phyloP scores from a whole-genome alignment of 768 basidiomycete genomes.

The Pholiota molesta region DNA sequence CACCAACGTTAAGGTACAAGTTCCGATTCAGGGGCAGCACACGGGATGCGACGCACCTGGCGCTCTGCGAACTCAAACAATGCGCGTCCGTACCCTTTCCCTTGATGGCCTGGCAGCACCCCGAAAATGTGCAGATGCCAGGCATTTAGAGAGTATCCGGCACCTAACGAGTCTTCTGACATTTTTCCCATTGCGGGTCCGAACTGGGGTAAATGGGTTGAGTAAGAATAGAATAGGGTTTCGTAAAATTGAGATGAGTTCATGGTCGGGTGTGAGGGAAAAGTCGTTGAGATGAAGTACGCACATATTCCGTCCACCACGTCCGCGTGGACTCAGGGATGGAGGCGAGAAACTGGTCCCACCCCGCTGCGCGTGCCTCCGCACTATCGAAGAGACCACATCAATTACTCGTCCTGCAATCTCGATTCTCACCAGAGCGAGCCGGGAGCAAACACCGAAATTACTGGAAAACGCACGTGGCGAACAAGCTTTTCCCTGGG shows the following conservation, averaged over 20 bases:
- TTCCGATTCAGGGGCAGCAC: not conserved
- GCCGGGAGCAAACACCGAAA: not conserved
- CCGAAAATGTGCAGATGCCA: constrained; percentile 35
- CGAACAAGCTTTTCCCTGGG: constrained; percentile 27
- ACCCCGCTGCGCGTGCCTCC: constrained; percentile 30
- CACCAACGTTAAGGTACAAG: no score
- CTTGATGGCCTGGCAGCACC: constrained; percentile 30
- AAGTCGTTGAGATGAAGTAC: constrained; percentile 1
- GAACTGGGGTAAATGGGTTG: constrained; percentile 17
- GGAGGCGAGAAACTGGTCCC: constrained; percentile 27
- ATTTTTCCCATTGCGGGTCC: constrained; percentile 22
- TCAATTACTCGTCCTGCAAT: not conserved
- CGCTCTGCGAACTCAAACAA: constrained; percentile 28
- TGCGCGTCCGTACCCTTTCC: constrained; percentile 31
- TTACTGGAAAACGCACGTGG: constrained; percentile 25
- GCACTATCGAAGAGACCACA: constrained; percentile 13
- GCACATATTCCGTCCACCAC: constrained; percentile 35
- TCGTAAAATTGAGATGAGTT: not conserved
- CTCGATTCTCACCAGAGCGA: not conserved
- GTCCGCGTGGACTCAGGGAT: constrained; percentile 17
- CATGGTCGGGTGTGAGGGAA: no score
- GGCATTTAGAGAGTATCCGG: constrained; percentile 22
- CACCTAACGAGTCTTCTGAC: constrained; percentile 20
- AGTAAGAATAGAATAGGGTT: not conserved
- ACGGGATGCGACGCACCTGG: constrained; percentile 16